Evolutionary conservation across 129 eudicot species (phyloP), one percentile per base, ranked within the genome.

Genomic region (Flaveria trinervia): DNA sequence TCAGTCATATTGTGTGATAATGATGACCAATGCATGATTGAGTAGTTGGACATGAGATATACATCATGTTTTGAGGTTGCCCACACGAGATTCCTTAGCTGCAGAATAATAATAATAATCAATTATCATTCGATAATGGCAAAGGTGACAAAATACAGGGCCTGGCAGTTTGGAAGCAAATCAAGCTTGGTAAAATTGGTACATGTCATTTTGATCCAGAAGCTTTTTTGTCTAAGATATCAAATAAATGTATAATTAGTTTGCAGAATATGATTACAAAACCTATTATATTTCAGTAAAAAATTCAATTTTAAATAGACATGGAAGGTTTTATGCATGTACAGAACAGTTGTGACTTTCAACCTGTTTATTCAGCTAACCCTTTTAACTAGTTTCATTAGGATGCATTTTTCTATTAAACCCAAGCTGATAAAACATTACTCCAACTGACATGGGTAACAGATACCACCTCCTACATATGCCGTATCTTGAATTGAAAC

Each of bases 11-110:
- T 90, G 81, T 70, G 81, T n/a, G 84, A 51, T 61, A 88, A 57
- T 15, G 98, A 88, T 45, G 98, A 93, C 97, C 97, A 93, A 62
- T 93, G 98, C 81, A 90, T 85, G 33, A 88, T 73, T 5, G 88
- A 82, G 70, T 65, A 86, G 81, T 90, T 83, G 20, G 98, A 93
- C 86, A 93, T 87, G 70, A 93, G 86, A 68, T 93, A 93, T 1
- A 90, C 96, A 79, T 93, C 98, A 81, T 93, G 98, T 67, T 93
- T 93, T 56, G 98, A 90, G 48, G 97, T 90, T 49, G 98, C 88
- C 98, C 98, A 93, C 15, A 93, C 98, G 73, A 93, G 68, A 78
- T 93, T 90, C 77, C 98, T 88, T 16, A 93, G 81, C 98, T 93
- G 86, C 80, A 85, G 68, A 52, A 57, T 1, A 17, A 77, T 9